Percentiles rank a stretch among this genome's conserved stretches.
phyloP scores from a whole-genome alignment of 805 yeast species.

The Isabelozyma pseudorhagii region DNA sequence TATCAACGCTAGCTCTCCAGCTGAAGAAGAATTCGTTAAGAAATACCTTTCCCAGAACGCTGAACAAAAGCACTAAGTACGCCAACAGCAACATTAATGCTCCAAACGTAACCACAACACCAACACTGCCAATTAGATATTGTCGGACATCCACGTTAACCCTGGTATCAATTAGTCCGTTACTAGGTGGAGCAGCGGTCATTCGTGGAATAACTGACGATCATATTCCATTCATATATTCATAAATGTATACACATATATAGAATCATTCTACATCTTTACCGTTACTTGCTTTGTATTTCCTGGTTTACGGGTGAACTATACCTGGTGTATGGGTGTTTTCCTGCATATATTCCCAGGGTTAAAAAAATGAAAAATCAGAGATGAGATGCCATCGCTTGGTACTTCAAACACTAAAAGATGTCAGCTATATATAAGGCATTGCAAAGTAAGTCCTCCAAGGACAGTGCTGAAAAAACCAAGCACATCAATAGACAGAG shows the following conservation, averaged over 20 bases:
- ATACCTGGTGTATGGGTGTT: not conserved
- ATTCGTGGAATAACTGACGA: not conserved
- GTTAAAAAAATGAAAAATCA: not conserved
- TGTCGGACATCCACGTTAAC: not conserved
- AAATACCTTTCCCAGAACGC: constrained; percentile 59
- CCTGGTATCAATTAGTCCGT: too few relatives aligned
- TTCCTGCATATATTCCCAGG: not conserved
- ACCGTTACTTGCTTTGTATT: too few relatives aligned
- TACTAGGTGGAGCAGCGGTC: too few relatives aligned
- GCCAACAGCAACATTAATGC: not conserved
- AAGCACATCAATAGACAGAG: constrained; percentile 82
- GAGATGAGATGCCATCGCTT: not conserved
- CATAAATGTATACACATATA: not conserved
- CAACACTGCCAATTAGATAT: not conserved
- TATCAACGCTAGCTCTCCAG: constrained; percentile 75
- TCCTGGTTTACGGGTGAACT: not conserved
- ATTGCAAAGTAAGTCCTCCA: constrained; percentile 43
- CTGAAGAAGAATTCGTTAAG: constrained; percentile 82
- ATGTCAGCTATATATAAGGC: constrained; percentile 49
- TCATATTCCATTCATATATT: not conserved
- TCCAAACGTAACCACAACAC: not conserved
- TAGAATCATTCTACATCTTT: not conserved
- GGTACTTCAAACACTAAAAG: too few relatives aligned
- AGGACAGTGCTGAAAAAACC: constrained; percentile 44
- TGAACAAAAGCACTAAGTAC: constrained; percentile 25